These are phyloP conservation scores for Colletotrichum lini DNA, from an alignment of 2,329 filamentous ascomycete genomes.

Conservation along the genomic window DNA sequence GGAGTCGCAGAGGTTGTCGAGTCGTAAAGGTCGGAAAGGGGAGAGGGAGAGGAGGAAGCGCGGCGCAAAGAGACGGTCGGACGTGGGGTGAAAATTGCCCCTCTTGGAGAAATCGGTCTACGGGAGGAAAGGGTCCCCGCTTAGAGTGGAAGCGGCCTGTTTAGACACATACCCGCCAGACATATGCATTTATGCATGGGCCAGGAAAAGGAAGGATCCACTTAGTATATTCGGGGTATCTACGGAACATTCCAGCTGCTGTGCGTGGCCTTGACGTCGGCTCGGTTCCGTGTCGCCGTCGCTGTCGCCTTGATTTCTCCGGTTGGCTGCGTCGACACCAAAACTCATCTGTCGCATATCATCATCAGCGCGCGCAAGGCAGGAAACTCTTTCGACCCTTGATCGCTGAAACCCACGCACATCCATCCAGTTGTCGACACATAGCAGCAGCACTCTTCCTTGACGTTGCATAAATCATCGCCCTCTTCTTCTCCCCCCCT, in stretches of 20 bases:
- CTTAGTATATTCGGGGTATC: neutral
- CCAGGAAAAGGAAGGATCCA: neutral
- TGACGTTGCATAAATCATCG: conserved; percentile 13
- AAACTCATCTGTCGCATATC: conserved; percentile 33
- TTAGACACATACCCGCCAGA: too few relatives aligned
- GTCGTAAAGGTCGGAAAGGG: conserved; percentile 14
- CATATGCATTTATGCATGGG: neutral
- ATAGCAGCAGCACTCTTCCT: conserved; percentile 16
- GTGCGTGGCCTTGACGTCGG: conserved; percentile 11
- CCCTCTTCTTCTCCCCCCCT: conserved; percentile 6
- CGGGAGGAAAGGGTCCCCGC: conserved; percentile 14
- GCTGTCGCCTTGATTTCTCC: conserved; percentile 22
- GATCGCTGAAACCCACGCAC: conserved; percentile 27
- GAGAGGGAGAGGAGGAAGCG: conserved; percentile 13
- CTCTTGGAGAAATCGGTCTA: conserved; percentile 37
- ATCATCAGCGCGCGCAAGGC: conserved; percentile 19
- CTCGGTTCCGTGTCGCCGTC: conserved; percentile 8
- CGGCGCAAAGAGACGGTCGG: conserved; percentile 24
- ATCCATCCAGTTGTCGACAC: conserved; percentile 7
- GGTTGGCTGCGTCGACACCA: conserved; percentile 16
- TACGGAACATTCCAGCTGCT: conserved; percentile 32
- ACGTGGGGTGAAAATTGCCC: conserved; percentile 44
- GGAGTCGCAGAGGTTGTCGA: conserved; percentile 22
- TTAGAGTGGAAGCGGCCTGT: neutral
- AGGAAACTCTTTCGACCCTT: conserved; percentile 33